A percentile compares a stretch with the other conserved stretches of the same genome.
phyloP scores from a whole-genome alignment of 2,329 filamentous ascomycete species.

The Ophiostoma quercus region DNA sequence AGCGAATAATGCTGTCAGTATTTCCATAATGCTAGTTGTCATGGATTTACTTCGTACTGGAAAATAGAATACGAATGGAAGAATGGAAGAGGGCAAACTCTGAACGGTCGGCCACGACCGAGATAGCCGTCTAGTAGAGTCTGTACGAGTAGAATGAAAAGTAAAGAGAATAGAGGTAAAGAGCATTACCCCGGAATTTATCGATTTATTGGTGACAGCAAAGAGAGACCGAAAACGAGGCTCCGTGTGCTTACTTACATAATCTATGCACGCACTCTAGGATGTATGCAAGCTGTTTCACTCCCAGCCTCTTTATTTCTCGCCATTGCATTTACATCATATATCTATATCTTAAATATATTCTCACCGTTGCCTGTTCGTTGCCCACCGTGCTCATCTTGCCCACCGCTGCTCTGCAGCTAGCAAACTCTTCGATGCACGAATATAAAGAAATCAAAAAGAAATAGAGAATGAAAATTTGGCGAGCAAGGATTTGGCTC shows the following conservation, averaged over 20 bases:
- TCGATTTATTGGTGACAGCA: not conserved
- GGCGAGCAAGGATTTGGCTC: not conserved
- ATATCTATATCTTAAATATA: not conserved
- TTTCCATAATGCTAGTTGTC: too few species aligned
- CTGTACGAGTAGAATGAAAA: not conserved
- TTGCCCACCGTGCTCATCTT: not conserved
- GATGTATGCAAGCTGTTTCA: not conserved
- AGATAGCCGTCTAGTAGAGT: not conserved
- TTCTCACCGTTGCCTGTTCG: not conserved
- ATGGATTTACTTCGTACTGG: too few species aligned
- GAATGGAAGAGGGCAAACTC: not conserved
- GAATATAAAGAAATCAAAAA: slow-evolving; percentile 4
- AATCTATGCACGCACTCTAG: not conserved
- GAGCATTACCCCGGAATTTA: not conserved
- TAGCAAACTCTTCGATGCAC: slow-evolving; percentile 9
- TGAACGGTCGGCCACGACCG: not conserved
- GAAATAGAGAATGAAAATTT: not conserved
- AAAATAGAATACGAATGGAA: not conserved
- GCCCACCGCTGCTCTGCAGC: not conserved
- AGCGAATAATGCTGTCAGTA: not conserved
- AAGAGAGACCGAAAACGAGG: not conserved
- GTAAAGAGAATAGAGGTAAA: not conserved
- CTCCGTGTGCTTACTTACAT: not conserved
- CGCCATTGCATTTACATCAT: not conserved
- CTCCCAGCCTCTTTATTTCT: not conserved